phyloP scores from a whole-genome alignment of 306 rosid genomes.

The Erythrophleum fordii region DNA sequence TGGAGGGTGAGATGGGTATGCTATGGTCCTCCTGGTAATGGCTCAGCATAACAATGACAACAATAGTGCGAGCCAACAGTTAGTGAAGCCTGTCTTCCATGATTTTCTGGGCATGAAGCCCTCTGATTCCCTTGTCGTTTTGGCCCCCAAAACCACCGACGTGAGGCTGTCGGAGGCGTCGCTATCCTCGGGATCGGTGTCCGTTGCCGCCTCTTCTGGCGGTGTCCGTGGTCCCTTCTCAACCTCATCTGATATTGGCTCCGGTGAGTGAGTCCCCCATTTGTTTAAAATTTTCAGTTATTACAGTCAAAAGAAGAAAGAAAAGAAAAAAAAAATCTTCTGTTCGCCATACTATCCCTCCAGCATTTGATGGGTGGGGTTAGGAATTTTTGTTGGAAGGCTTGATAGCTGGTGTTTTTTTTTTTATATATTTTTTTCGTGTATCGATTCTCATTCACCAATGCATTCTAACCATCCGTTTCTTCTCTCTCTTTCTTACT shows the following conservation, averaged over 20 bases:
- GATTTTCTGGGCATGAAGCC: conserved; percentile 87
- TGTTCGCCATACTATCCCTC: not conserved
- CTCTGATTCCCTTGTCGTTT: conserved; percentile 41
- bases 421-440: conserved; percentile 15
- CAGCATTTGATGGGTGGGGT: conserved; percentile 4
- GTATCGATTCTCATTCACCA: conserved; percentile 34
- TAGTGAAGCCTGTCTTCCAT: conserved; percentile 66
- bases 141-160: conserved; percentile 56
- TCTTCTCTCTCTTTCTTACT: not conserved
- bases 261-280: conserved; percentile 56
- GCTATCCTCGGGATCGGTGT: conserved; percentile 53
- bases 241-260: conserved; percentile 83
- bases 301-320: not conserved
- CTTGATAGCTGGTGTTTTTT: conserved; percentile 10
- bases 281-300: not conserved
- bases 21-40: conserved; percentile 60
- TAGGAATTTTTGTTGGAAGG: conserved; percentile 10
- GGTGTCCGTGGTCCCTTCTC: conserved; percentile 76
- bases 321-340: not conserved
- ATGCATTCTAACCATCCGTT: conserved; percentile 11
- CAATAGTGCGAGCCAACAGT: conserved; percentile 42
- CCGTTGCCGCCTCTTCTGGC: conserved; percentile 62
- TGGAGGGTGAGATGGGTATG: conserved; percentile 46
- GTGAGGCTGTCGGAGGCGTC: conserved; percentile 57
- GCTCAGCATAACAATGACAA: conserved; percentile 57